Evolutionary conservation across 1,284 basidiomycete species (phyloP).

Genomic region (Ganoderma sinense): DNA sequence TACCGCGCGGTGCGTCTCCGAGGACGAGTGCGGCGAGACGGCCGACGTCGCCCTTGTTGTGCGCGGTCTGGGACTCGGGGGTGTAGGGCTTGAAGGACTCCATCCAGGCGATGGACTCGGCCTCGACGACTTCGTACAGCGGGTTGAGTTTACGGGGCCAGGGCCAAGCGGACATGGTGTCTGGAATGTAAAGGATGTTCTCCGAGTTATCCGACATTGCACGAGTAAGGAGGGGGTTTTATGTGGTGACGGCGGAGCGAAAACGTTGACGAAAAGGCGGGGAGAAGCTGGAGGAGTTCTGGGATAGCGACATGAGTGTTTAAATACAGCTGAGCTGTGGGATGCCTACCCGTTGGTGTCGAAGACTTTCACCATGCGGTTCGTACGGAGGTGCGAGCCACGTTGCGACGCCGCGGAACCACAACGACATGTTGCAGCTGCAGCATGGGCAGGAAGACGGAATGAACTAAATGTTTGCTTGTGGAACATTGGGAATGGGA

Average conservation of each 20-base stretch:
- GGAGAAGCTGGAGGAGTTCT: not conserved
- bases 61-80: constrained; percentile 39
- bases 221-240: not conserved
- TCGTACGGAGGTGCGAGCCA: not conserved
- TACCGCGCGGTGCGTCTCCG: constrained; percentile 32
- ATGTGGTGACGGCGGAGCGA: not conserved
- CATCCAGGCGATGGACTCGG: constrained; percentile 42
- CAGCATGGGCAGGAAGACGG: not conserved
- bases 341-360: not conserved
- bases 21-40: constrained; percentile 37
- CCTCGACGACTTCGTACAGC: constrained; percentile 35
- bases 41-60: constrained; percentile 43
- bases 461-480: not conserved
- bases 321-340: not conserved
- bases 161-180: constrained; percentile 27
- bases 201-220: not conserved
- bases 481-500: too few species aligned
- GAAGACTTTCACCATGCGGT: not conserved
- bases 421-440: not conserved
- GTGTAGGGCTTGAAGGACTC: constrained; percentile 40
- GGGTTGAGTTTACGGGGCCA: constrained; percentile 29
- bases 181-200: constrained; percentile 20
- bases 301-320: not conserved
- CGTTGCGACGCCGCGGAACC: not conserved
- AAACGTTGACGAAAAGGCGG: not conserved